Base-by-base conservation (phyloP, 2,329 filamentous ascomycete species). In the Dactylonectria estremocensis region DNA sequence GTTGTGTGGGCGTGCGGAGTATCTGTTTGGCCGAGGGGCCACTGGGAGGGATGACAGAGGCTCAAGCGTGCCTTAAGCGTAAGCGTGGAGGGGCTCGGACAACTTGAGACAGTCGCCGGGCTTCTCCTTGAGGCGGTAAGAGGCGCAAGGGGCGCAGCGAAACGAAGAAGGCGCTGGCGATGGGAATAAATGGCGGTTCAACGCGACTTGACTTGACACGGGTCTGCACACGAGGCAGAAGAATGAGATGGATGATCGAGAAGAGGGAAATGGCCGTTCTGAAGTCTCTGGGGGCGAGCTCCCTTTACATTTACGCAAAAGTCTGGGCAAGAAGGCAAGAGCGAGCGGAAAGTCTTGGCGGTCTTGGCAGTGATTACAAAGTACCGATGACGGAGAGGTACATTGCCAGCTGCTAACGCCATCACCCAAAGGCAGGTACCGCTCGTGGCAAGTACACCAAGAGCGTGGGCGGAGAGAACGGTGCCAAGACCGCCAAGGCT, bases 331-430 rank as follows among this genome's bases (percentile, higher is more conserved):
- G 69, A 75, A 71, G 67, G 73, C 72, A 78, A 78, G 78, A 80
- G 79, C 76, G 76, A 80, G 79, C 80, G 79, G 80, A 77, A 81
- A 76, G 70, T 72, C 79, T 80, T 81, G 80, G 80, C 80, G 52
- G 61, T 76, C 77, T 80, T 80, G 78, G 74, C 73, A 71, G 69
- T 24, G 48, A 60, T 40, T 2, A 14, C 20, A 16, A 73, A 53
- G 78, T 78, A 77, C 31, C 43, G 20, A 9, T 18, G 16, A 14
- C 55, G 61, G 28, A 24, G 8, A 18, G 46, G 37, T 68, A 74
- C 74, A 22, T n/a, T n/a, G n/a, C n/a, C n/a, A n/a, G n/a, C n/a
- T n/a, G n/a, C n/a, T n/a, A n/a, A n/a, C n/a, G n/a, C n/a, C n/a
- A n/a, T n/a, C n/a, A n/a, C n/a, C n/a, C n/a, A n/a, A n/a, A n/a